Evolutionary conservation across 2,329 filamentous ascomycete species (phyloP).

Genomic region (Didymella exigua): DNA sequence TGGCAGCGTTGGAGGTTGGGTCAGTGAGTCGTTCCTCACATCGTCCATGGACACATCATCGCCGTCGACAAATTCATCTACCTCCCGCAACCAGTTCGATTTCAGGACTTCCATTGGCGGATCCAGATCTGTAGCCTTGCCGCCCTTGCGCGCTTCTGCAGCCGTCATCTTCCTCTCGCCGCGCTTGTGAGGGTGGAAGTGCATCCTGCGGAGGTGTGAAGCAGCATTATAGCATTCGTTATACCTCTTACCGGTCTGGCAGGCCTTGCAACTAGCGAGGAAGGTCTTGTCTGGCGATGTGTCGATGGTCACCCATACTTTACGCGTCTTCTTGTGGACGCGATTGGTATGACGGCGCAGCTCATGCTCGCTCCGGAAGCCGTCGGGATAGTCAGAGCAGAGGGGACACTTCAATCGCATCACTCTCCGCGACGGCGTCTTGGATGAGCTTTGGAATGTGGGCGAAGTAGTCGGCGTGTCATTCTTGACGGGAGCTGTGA

Average conservation of each 20-base stretch:
- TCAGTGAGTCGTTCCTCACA: conserved; percentile 24
- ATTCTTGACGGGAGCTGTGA: conserved; percentile 35
- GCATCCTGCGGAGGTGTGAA: conserved; percentile 83
- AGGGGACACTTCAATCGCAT: conserved; percentile 59
- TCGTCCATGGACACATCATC: conserved; percentile 34
- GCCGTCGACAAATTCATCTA: conserved; percentile 53
- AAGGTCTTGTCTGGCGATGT: conserved; percentile 66
- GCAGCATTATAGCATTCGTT: conserved; percentile 94
- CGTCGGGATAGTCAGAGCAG: conserved; percentile 75
- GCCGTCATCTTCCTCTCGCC: conserved; percentile 59
- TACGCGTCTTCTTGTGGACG: conserved; percentile 67
- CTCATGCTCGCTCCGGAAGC: conserved; percentile 87
- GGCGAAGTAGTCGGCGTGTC: conserved; percentile 41
- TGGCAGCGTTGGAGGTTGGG: conserved; percentile 26
- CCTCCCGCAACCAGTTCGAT: conserved; percentile 63
- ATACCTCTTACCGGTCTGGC: conserved; percentile 76
- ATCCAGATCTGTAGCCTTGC: conserved; percentile 60
- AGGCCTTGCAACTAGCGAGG: conserved; percentile 82
- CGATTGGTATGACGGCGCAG: conserved; percentile 59
- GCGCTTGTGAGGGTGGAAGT: conserved; percentile 76
- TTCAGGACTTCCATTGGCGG: conserved; percentile 67
- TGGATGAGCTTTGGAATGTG: conserved; percentile 37
- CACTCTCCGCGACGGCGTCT: conserved; percentile 41
- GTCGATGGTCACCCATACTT: conserved; percentile 69
- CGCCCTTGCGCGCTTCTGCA: conserved; percentile 63